Base-by-base conservation (phyloP, 306 rosid species). In the Herpetospermum pedunculosum region DNA sequence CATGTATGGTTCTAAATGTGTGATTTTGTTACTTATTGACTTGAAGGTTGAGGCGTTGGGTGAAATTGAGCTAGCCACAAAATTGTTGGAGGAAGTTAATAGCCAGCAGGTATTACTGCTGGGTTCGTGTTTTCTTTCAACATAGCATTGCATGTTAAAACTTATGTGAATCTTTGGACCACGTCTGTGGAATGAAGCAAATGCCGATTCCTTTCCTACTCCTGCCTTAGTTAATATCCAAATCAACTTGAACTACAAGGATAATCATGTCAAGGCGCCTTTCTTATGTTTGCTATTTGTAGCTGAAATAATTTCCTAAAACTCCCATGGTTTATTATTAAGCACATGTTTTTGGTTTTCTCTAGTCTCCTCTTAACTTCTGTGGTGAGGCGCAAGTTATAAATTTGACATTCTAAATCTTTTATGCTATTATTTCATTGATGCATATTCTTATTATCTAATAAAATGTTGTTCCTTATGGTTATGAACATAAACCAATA, bases 21-120 rank as follows among this genome's bases (percentile, higher is more conserved):
- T 8, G 4, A 25, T 30, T 44, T 7, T 28, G 55, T 46, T 25
- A 43, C 21, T 26, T 26, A 46, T 9, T 80, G 75, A 59, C 75
- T 74, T 84, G 80, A 79, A 94, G 99, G 97, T 95, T 78, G 99
- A 95, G 82, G 96, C 99, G 63, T 90, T 95, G 44, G 82, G 83
- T 77, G 96, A 95, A 82, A 95, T 95, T 67, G 99, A 89, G 86
- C 86, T 95, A 82, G 99, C 99, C 63, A 85, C 96, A 9, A 95
- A 87, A 83, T 85, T 95, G 70, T 75, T 95, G 85, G 70, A 87
- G 54, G 86, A 81, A 26, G 88, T 84, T 44, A 70, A 72, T 21
- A 92, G 70, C 43, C 76, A 79, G 79, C 86, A 91, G 99, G 99
- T 95, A 83, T 15, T 60, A 57, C 72, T 63, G 18, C 76, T 73